Conservation (phyloP, 2,329 filamentous ascomycete species). For the Metarhizium brunneum region DNA sequence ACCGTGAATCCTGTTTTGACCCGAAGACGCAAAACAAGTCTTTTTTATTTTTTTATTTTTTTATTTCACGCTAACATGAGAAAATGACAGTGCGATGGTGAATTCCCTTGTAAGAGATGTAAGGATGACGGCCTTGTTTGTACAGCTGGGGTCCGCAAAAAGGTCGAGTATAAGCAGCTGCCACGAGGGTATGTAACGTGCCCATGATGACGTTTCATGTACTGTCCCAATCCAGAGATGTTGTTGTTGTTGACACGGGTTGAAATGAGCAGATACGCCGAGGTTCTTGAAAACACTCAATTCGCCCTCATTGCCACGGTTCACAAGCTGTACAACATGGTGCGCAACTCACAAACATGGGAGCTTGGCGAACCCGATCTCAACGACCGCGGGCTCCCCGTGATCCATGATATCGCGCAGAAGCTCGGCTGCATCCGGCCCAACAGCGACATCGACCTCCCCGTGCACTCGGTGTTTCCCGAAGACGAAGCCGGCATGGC, state of each 20-base stretch:
- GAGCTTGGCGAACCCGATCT: constrained; percentile 53
- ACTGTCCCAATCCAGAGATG: not conserved
- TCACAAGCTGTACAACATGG: constrained; percentile 57
- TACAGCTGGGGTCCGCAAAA: constrained; percentile 53
- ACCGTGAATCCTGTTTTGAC: constrained; percentile 1
- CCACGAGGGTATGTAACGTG: constrained; percentile 43
- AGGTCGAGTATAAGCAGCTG: constrained; percentile 60
- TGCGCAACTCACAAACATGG: constrained; percentile 48
- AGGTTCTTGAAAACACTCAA: constrained; percentile 57
- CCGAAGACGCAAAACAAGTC: too few relatives aligned
- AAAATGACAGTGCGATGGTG: constrained; percentile 46
- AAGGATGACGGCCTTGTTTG: constrained; percentile 57
- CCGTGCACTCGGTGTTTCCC: constrained; percentile 49
- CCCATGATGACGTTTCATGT: not conserved
- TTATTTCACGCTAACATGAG: too few relatives aligned
- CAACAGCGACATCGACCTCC: constrained; percentile 50
- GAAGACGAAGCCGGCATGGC: constrained; percentile 50
- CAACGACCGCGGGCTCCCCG: constrained; percentile 52
- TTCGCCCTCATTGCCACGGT: constrained; percentile 55
- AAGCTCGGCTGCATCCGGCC: constrained; percentile 56
- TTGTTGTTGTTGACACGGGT: not conserved
- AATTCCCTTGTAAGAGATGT: constrained; percentile 57
- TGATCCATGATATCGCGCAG: constrained; percentile 56
- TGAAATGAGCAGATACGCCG: constrained; percentile 40
- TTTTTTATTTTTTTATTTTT: too few relatives aligned